These are phyloP conservation scores for Medicago ruthenica DNA, from an alignment of 306 rosid genomes.

Conservation along the genomic window DNA sequence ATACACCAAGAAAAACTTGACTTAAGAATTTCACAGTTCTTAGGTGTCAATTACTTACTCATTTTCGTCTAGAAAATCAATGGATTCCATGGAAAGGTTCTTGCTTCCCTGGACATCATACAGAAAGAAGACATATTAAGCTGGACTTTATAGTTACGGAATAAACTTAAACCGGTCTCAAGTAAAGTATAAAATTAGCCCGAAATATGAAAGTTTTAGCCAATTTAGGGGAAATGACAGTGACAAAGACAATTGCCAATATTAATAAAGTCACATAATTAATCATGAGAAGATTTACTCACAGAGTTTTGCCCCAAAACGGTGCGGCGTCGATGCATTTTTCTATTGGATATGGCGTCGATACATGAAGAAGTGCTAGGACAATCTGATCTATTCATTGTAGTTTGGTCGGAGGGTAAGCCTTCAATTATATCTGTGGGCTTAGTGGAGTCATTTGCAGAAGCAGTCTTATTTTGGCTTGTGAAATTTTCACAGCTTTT, in stretches of 20 bases:
- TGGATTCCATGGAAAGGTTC: slow-evolving; percentile 33
- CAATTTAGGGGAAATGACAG: slow-evolving; percentile 1
- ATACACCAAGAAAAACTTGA: not conserved
- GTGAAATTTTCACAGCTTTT: slow-evolving; percentile 41
- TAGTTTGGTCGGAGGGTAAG: not conserved
- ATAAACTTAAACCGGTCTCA: not conserved
- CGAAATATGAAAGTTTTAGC: not conserved
- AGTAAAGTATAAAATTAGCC: not conserved
- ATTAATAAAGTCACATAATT: not conserved
- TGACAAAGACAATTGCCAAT: not conserved
- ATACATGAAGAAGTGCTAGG: slow-evolving; percentile 13
- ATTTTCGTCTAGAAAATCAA: slow-evolving; percentile 58
- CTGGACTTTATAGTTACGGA: slow-evolving; percentile 3
- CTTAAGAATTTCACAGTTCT: slow-evolving; percentile 26
- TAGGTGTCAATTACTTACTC: slow-evolving; percentile 71
- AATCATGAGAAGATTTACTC: slow-evolving; percentile 25
- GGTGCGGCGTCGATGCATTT: not conserved
- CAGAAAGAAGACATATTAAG: slow-evolving; percentile 1
- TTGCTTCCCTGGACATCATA: slow-evolving; percentile 23
- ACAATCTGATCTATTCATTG: slow-evolving; percentile 5
- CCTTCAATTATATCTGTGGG: not conserved
- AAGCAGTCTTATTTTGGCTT: slow-evolving; percentile 15
- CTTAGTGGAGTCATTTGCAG: slow-evolving; percentile 1
- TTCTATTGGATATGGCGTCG: not conserved
- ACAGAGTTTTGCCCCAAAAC: not conserved